Evolutionary conservation across 345 rosid genomes (phyloP).

Genomic region (Jatropha curcas): DNA sequence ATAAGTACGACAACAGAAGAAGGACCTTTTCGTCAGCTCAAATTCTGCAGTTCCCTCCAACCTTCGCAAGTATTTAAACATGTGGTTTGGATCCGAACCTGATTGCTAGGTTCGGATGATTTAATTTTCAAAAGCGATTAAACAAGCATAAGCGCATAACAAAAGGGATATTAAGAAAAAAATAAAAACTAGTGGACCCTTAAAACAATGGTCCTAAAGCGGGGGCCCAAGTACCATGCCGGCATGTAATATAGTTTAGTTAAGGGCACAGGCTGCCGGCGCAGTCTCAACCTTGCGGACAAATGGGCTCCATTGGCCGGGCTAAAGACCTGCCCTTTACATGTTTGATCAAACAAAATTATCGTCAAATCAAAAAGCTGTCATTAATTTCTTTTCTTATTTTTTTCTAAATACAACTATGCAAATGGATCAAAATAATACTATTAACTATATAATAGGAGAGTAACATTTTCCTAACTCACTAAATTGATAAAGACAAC

Average conservation of each 20-base stretch:
- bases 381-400: neutral
- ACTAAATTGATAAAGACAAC: too few species aligned
- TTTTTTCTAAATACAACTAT: too few species aligned
- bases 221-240: conserved; percentile 33
- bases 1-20: neutral
- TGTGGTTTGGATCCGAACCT: conserved; percentile 54
- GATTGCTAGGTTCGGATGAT: conserved; percentile 23
- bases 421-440: too few species aligned
- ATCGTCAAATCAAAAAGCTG: neutral
- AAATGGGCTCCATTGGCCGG: conserved; percentile 33
- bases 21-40: conserved; percentile 20
- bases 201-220: conserved; percentile 18
- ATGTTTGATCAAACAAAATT: conserved; percentile 7
- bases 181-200: conserved; percentile 19
- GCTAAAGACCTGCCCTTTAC: too few species aligned
- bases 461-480: too few species aligned
- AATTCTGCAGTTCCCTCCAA: conserved; percentile 38
- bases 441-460: too few species aligned
- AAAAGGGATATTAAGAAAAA: neutral
- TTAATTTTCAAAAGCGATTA: neutral
- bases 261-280: conserved; percentile 34
- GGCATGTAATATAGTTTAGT: conserved; percentile 21
- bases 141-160: neutral
- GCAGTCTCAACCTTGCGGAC: conserved; percentile 23
- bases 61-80: conserved; percentile 39